Evolutionary conservation across 139 green algal species (phyloP), one percentile per base, ranked within the genome.

Genomic region (Monoraphidium neglectum): DNA sequence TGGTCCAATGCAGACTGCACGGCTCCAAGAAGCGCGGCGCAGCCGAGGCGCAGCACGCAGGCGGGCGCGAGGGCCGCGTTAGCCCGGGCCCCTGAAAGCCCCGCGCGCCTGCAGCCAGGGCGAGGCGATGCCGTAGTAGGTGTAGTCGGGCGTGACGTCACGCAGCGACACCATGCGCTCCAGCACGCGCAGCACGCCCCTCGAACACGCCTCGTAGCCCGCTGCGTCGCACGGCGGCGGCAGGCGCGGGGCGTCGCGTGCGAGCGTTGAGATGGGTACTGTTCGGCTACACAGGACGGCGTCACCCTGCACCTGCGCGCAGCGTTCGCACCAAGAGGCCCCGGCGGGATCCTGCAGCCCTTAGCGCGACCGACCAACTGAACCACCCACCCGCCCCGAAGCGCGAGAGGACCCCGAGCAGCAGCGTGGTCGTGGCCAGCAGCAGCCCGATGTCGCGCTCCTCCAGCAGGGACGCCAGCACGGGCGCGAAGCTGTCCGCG

Each of bases 51-150:
- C 13, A 65, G 57, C 57, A 65, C 15, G 16, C 15, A 21, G 28
- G 61, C 61, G 16, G 61, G 21, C 28, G 4, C 61, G n/a, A 15
- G 5, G 5, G 24, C 26, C 56, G 5, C 24, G 5, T 28, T 15
- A 63, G 23, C 56, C 26, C 46, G 2, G 10, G 30, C 12, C 26
- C n/a, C 8, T 13, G 4, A 37, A 51, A 23, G 15, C 10, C 23
- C 26, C 6, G 26, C 70, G 8, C 72, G 92, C 92, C 87, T 98
- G 95, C 64, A 99, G 89, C 96, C 96, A 99, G n/a, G 96, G 97
- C 15, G 90, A 97, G 24, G 94, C 91, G 26, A 99, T 96, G 70
- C 94, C 95, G 68, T 99, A 99, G 90, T 99, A 99, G 26, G 94
- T 95, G 87, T 98, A 99, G 80, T 99, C 96, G 53, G 92, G 83